Evolutionary conservation across 768 basidiomycete genomes (phyloP), one percentile per base, ranked within the genome.

Genomic region (Austroboletus eburneus): DNA sequence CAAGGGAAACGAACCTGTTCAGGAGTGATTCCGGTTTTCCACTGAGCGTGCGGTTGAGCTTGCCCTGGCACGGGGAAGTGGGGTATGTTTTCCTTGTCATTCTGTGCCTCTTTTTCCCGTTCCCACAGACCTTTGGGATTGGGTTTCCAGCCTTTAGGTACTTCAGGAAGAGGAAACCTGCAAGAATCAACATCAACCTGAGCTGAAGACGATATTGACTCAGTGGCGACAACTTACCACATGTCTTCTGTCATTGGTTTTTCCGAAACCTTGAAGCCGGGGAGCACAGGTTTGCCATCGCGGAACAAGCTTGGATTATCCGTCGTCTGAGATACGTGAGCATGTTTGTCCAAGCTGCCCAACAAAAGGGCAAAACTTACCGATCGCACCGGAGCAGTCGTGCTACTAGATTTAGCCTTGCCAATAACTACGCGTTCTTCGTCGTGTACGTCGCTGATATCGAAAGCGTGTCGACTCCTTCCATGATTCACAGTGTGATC

Each of bases 81-180:
- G 41, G 43, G 51, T 38, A 57, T 43, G 52, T 78, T 78, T 58
- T 79, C 79, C 57, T 80, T 81, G 40, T 73, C 65, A 38, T 38
- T 35, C 9, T 39, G 47, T 27, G 68, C 58, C 39, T 68, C 66
- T 39, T 69, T 72, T 49, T 72, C 70, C 69, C 33, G 50, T 39
- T 72, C 71, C 83, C 91, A 95, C 2, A 96, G 76, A n/a, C 77
- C 70, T 21, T 70, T 74, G 2, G 94, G 96, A 57, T 94, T 74
- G 0, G 96, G 87, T 54, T 72, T 79, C 95, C 95, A 98, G 14
- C 79, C 86, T 50, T 76, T 59, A 3, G 94, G 93, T 37, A 95
- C 70, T 13, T 88, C 83, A 2, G 92, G 88, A 27, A 91, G 65
- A 5, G 84, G 81, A 65, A 89, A 96, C 86, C 91, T 94, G 48